Base-by-base conservation (phyloP, 768 basidiomycete genomes). In the Solioccasus polychromus region DNA sequence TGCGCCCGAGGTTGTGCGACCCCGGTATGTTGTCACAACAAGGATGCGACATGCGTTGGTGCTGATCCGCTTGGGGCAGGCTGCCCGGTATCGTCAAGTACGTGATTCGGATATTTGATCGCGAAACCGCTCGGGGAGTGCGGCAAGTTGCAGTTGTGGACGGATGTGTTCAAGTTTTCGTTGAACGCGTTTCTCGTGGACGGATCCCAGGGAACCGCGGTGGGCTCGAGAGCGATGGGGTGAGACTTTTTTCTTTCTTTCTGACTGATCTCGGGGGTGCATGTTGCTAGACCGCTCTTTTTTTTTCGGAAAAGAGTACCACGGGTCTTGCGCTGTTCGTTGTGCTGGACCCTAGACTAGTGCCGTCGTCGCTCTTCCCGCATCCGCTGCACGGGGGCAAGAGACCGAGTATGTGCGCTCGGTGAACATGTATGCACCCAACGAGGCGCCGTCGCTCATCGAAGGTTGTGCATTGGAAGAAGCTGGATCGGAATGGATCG, bases 131-230 rank as follows among this genome's bases (percentile, higher is more conserved):
- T 98, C 5, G 87, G 92, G 5, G 96, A 99, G 70, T 78, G 79
- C 47, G 93, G 94, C 11, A 97, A 96, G 63, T 78, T 99, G 20
- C 93, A 95, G 68, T 74, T 98, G 52, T 91, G 92, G 46, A 88
- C 83, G 37, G 95, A 99, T 64, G 95, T 97, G 92, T 76, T 98
- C 49, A 95, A 99, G 69, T 96, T 98, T 63, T 83, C 89, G 0
- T 64, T 99, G 44, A 87, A 83, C 56, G 79, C 88, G 4, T 89
- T 97, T 63, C 72, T 84, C 70, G 72, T 70, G 2, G 81, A 83
- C 45, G 73, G 74, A 39, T 61, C 71, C 2, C 76, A 78, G 50
- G 73, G 46, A 80, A 82, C 55, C 78, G 83, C 5, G 78, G 81
- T 1, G 76, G 79, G 10, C 71, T 95, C 32, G 87, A 88, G 50